Conservation (phyloP, 805 yeast genomes). For the Wickerhamiella alocasiicola region DNA sequence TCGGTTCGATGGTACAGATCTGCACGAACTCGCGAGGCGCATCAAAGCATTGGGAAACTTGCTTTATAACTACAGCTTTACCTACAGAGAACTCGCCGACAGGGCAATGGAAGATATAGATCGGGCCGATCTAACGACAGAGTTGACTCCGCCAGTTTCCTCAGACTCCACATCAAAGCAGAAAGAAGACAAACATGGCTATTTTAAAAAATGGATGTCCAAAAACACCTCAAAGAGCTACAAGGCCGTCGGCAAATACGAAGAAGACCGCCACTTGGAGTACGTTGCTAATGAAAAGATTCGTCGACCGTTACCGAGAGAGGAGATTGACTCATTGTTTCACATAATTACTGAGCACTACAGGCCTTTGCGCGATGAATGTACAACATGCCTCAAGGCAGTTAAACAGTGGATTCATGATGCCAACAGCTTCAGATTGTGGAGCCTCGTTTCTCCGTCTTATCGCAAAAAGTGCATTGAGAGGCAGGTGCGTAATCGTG, state of each 20-base stretch:
- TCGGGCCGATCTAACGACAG: not conserved
- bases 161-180: not conserved
- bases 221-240: not conserved
- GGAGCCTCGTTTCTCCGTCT: constrained; percentile 13
- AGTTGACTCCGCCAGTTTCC: not conserved
- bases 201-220: not conserved
- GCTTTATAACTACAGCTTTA: constrained; percentile 6
- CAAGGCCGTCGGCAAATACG: not conserved
- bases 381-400: constrained; percentile 14
- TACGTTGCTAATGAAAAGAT: constrained; percentile 2
- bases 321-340: constrained; percentile 13
- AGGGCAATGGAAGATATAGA: not conserved
- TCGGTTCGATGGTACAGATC: constrained; percentile 10
- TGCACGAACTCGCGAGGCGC: constrained; percentile 7
- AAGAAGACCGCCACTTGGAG: constrained; percentile 5
- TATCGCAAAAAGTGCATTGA: constrained; percentile 7
- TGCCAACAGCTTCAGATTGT: constrained; percentile 19
- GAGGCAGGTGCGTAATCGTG: constrained; percentile 7
- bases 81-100: constrained; percentile 7
- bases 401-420: constrained; percentile 19
- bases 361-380: constrained; percentile 12
- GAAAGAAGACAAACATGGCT: not conserved
- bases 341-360: constrained; percentile 11
- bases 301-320: not conserved
- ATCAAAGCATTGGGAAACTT: constrained; percentile 3